Evolutionary conservation across 768 basidiomycete genomes (phyloP), one percentile per base, ranked within the genome.

Genomic region (Gloeostereum incarnatum): DNA sequence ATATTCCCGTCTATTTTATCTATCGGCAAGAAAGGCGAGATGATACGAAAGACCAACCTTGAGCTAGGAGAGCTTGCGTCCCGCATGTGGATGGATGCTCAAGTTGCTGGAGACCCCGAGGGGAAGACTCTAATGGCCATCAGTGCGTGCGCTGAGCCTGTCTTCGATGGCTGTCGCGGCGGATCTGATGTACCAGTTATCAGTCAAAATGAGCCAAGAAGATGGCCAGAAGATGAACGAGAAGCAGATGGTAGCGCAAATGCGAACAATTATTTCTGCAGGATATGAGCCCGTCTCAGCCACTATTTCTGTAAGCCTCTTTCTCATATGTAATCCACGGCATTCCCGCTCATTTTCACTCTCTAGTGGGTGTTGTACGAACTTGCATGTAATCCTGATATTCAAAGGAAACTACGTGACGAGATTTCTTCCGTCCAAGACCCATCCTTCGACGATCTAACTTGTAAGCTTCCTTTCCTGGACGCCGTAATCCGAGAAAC

Each of bases 281-380:
- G 77, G 71, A 6, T 65, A 61, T 30, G 61, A 63, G 40, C 52
- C 61, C 26, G 56, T 61, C n/a, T 58, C 61, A 32, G 54, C 56
- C n/a, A 52, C 53, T 16, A 55, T 63, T 11, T 40, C 53, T n/a
- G 61, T 62, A 44, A 46, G 58, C 25, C 17, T n/a, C n/a, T n/a
- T n/a, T n/a, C n/a, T 23, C 16, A 8, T 23, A 33, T 29, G 10
- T 22, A 36, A 32, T 30, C 38, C 14, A 39, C 16, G 18, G 18
- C 31, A 18, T 31, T 18, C 9, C 13, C 31, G 49, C 55, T 14
- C 43, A 29, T 44, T 34, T 44, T 11, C 44, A 16, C 26, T 18
- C 18, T 38, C 10, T 41, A 78, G 77, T 84, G 82, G 81, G 60
- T 73, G 31, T 55, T 83, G 8, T 81, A 81, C 44, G 74, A 78